A percentile compares a stretch with the other conserved stretches of the same genome.
phyloP scores from a whole-genome alignment of 2,329 filamentous ascomycete species.

The Hypoxylon sp. region DNA sequence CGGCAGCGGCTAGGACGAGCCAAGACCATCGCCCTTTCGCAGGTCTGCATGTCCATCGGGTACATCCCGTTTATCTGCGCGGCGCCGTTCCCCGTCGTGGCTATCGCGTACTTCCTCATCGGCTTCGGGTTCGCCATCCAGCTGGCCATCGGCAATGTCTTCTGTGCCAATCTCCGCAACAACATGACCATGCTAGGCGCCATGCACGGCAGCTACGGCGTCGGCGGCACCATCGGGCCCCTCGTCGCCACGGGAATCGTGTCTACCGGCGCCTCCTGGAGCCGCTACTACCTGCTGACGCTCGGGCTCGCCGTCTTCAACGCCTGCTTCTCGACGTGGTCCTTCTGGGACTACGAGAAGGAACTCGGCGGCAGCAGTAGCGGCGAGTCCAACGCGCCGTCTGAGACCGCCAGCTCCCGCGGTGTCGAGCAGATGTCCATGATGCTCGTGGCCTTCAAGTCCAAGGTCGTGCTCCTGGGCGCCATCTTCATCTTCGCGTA shows the following conservation, averaged over 20 bases:
- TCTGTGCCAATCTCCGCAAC: conserved; percentile 68
- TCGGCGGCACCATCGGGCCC: conserved; percentile 77
- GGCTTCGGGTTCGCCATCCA: conserved; percentile 71
- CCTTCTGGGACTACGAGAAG: conserved; percentile 78
- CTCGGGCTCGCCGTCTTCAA: conserved; percentile 72
- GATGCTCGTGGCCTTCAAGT: conserved; percentile 65
- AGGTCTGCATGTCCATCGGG: conserved; percentile 70
- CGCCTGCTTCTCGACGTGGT: conserved; percentile 72
- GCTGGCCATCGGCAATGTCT: conserved; percentile 72
- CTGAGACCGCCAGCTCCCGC: conserved; percentile 27
- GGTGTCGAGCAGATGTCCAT: conserved; percentile 55
- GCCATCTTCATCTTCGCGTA: conserved; percentile 89
- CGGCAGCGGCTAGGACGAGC: conserved; percentile 75
- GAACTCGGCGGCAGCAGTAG: conserved; percentile 63
- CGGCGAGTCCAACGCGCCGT: conserved; percentile 41
- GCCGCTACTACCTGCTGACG: conserved; percentile 79
- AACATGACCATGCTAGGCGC: conserved; percentile 71
- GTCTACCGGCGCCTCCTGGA: conserved; percentile 74
- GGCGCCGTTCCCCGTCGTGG: conserved; percentile 79
- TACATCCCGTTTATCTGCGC: conserved; percentile 76
- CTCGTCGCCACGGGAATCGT: conserved; percentile 82
- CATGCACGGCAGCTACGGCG: conserved; percentile 77
- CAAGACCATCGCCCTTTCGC: conserved; percentile 72
- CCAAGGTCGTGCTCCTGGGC: conserved; percentile 77
- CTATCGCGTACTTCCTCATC: conserved; percentile 78